Conservation (phyloP, 75 land plant genomes). For the Azolla pinnata region DNA sequence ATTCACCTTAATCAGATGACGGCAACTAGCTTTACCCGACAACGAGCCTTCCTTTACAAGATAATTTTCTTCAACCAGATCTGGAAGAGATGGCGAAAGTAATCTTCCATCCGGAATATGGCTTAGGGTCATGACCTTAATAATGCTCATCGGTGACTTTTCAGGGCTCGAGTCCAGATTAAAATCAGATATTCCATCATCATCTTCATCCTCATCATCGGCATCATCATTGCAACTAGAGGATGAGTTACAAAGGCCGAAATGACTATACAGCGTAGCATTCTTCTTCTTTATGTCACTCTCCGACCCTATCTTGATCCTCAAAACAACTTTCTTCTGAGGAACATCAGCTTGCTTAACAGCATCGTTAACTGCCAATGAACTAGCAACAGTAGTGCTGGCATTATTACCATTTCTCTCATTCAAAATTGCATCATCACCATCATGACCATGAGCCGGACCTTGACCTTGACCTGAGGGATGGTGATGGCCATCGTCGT, state of each 20-base stretch:
- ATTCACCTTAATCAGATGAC: too few species aligned
- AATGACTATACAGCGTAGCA: conserved; percentile 63
- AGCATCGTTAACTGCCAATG: too few species aligned
- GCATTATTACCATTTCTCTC: too few species aligned
- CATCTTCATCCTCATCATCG: too few species aligned
- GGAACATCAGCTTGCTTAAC: too few species aligned
- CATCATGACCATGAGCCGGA: too few species aligned
- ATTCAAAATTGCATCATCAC: too few species aligned
- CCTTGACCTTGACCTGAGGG: too few species aligned
- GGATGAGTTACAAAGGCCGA: conserved; percentile 60
- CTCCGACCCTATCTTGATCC: conserved; percentile 51
- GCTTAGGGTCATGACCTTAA: conserved; percentile 65
- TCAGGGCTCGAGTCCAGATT: conserved; percentile 26
- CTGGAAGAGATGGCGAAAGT: conserved; percentile 67
- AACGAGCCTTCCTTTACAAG: too few species aligned
- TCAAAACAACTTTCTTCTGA: conserved; percentile 46
- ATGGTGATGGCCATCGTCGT: too few species aligned
- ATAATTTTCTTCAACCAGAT: conserved; percentile 3
- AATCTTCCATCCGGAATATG: conserved; percentile 39
- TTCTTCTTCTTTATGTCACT: conserved; percentile 35
- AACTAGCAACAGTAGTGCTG: too few species aligned
- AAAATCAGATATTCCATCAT: conserved; percentile 17
- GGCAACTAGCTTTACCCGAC: too few species aligned
- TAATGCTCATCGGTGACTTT: conserved; percentile 45
- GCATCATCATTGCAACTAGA: conserved; percentile 49